Percentiles rank a stretch among this genome's conserved stretches.
phyloP scores from a whole-genome alignment of 441 rosid species.

The Biscutella auriculata region DNA sequence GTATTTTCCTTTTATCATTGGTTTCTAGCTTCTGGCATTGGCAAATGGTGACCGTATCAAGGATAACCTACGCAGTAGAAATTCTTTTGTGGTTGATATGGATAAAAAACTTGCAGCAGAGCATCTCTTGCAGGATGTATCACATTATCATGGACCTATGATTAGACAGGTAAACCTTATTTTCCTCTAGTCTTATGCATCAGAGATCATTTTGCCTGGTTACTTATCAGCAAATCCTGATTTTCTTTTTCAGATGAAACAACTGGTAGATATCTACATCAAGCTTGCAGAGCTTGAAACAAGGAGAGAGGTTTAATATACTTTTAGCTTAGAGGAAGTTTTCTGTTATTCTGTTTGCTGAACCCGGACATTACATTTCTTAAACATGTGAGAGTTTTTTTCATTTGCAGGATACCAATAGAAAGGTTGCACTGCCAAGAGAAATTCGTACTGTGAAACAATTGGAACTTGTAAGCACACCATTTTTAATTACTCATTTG shows the following conservation, averaged over 20 bases:
- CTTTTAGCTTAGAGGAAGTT: conserved; percentile 7
- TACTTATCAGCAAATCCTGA: conserved; percentile 1
- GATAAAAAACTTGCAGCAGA: conserved; percentile 90
- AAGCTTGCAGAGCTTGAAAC: conserved; percentile 97
- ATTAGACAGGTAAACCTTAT: conserved; percentile 50
- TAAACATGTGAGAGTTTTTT: conserved; percentile 10
- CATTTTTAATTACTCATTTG: conserved; percentile 2
- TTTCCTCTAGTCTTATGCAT: conserved; percentile 2
- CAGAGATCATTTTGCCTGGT: not conserved
- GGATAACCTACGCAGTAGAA: conserved; percentile 88
- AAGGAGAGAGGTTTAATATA: conserved; percentile 73
- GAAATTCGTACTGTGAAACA: conserved; percentile 77
- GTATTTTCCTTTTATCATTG: not conserved
- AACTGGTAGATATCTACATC: conserved; percentile 91
- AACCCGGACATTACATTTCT: not conserved
- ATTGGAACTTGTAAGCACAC: conserved; percentile 71
- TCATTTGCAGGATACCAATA: conserved; percentile 63
- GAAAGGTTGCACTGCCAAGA: conserved; percentile 62
- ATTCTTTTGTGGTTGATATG: conserved; percentile 81
- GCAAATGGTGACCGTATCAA: conserved; percentile 97
- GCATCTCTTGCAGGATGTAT: conserved; percentile 66
- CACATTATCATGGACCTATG: conserved; percentile 63
- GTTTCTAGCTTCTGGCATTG: conserved; percentile 72
- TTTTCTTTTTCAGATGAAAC: conserved; percentile 58
- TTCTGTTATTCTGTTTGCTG: conserved; percentile 12